Percentiles rank a stretch among this genome's conserved stretches.
These are phyloP conservation scores for Gossypium turneri DNA, from an alignment of 345 rosid genomes.

Conservation along the genomic window DNA sequence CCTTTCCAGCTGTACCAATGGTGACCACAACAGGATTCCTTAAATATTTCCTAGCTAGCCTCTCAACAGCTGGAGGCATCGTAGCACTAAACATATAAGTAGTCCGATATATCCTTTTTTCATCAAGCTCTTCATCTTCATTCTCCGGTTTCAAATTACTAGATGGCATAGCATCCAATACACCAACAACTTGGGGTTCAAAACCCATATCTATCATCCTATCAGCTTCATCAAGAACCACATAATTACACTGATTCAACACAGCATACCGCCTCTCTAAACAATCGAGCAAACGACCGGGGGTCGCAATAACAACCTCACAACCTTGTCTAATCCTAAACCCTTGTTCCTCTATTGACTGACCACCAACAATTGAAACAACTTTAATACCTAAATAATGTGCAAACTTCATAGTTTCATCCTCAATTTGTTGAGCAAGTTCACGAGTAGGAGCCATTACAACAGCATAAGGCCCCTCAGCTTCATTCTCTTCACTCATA, in stretches of 20 bases:
- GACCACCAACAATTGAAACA: constrained; percentile 93
- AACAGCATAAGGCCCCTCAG: constrained; percentile 95
- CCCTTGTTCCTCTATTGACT: constrained; percentile 92
- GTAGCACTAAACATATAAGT: constrained; percentile 99
- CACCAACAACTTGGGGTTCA: constrained; percentile 89
- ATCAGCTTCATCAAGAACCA: constrained; percentile 98
- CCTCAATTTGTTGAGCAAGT: constrained; percentile 93
- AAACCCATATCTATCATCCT: constrained; percentile 98
- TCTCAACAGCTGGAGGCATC: constrained; percentile 92
- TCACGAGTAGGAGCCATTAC: constrained; percentile 95
- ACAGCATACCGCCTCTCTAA: constrained; percentile 92
- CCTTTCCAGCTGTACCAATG: constrained; percentile 97
- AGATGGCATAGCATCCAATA: constrained; percentile 92
- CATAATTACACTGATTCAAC: constrained; percentile 88
- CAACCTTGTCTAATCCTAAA: constrained; percentile 90
- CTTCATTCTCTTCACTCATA: constrained; percentile 73
- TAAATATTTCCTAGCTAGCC: constrained; percentile 92
- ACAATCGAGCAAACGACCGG: constrained; percentile 86
- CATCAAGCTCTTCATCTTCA: constrained; percentile 97
- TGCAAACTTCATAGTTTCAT: constrained; percentile 86
- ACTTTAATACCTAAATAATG: constrained; percentile 85
- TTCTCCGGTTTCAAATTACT: constrained; percentile 92
- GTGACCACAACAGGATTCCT: constrained; percentile 97
- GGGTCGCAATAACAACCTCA: constrained; percentile 95
- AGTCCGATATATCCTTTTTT: constrained; percentile 82